A percentile compares a stretch with the other conserved stretches of the same genome.
Conservation (phyloP, 129 eudicot genomes). For the Ambrosia artemisiifolia region DNA sequence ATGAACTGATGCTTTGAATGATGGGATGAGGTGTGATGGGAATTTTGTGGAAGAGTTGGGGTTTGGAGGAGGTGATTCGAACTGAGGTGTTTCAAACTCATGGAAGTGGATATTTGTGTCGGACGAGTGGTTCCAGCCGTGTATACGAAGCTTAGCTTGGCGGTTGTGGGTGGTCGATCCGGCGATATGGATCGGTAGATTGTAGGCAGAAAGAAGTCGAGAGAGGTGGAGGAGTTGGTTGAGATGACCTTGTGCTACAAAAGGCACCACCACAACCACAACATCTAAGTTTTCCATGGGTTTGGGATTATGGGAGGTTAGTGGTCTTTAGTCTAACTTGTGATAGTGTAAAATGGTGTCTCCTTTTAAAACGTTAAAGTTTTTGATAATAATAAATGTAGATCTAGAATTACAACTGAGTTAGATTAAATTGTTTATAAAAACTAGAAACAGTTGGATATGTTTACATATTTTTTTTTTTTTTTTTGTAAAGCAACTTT, state of each 20-base stretch:
- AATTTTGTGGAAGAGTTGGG: constrained; percentile 34
- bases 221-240: constrained; percentile 48
- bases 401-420: too few relatives aligned
- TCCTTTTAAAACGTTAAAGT: too few relatives aligned
- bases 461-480: too few relatives aligned
- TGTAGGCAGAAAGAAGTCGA: constrained; percentile 48
- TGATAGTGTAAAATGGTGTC: too few relatives aligned
- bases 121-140: constrained; percentile 22
- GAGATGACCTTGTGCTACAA: constrained; percentile 43
- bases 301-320: neutral
- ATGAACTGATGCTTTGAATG: constrained; percentile 25
- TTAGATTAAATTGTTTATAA: too few relatives aligned
- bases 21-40: constrained; percentile 45
- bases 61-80: constrained; percentile 40
- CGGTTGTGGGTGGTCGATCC: constrained; percentile 55
- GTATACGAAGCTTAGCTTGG: constrained; percentile 48
- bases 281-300: neutral
- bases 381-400: too few relatives aligned
- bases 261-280: constrained; percentile 24
- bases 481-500: too few relatives aligned
- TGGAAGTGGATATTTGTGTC: constrained; percentile 37
- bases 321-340: too few relatives aligned
- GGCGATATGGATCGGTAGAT: constrained; percentile 50
- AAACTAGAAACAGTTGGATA: too few relatives aligned
- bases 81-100: constrained; percentile 35